phyloP scores from a whole-genome alignment of 176 grass and related monocot species.

The Phoenix dactylifera region DNA sequence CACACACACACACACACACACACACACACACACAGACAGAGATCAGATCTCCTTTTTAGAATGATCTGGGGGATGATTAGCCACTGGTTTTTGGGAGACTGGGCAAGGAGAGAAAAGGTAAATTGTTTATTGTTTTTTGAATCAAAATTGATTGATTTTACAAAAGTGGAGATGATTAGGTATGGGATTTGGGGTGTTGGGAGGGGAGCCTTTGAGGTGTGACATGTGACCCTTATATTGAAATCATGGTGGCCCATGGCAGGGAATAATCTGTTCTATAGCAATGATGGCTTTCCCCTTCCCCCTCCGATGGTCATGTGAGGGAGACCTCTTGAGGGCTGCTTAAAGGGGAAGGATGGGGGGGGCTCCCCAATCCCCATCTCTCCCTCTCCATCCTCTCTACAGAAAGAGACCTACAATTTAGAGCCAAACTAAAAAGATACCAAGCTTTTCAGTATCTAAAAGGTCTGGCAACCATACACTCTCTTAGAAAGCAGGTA shows the following conservation, averaged over 20 bases:
- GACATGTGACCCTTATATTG: conserved; percentile 36
- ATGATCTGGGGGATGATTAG: conserved; percentile 44
- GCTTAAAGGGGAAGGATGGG: not conserved
- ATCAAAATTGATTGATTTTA: conserved; percentile 36
- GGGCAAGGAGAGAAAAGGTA: conserved; percentile 10
- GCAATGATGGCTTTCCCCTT: conserved; percentile 52
- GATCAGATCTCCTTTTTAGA: conserved; percentile 47
- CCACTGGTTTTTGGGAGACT: conserved; percentile 15
- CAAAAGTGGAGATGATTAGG: conserved; percentile 28
- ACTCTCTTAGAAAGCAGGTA: conserved; percentile 5
- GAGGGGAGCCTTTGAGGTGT: conserved; percentile 13
- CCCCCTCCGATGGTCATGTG: conserved; percentile 21
- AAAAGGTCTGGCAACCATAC: conserved; percentile 16
- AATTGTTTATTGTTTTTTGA: conserved; percentile 20
- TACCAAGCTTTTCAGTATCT: conserved; percentile 47
- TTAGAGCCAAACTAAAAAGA: conserved; percentile 62
- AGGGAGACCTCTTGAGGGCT: conserved; percentile 16
- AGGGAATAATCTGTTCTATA: conserved; percentile 66
- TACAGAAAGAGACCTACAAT: conserved; percentile 29
- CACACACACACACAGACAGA: not conserved
- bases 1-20: not conserved
- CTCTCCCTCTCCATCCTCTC: conserved; percentile 2
- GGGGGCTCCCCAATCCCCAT: not conserved
- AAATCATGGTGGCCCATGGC: conserved; percentile 57
- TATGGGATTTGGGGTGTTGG: conserved; percentile 8